A percentile compares a stretch with the other conserved stretches of the same genome.
Evolutionary conservation across 2,329 filamentous ascomycete species (phyloP).

Genomic region (Stagonosporopsis cucurbitacearum): DNA sequence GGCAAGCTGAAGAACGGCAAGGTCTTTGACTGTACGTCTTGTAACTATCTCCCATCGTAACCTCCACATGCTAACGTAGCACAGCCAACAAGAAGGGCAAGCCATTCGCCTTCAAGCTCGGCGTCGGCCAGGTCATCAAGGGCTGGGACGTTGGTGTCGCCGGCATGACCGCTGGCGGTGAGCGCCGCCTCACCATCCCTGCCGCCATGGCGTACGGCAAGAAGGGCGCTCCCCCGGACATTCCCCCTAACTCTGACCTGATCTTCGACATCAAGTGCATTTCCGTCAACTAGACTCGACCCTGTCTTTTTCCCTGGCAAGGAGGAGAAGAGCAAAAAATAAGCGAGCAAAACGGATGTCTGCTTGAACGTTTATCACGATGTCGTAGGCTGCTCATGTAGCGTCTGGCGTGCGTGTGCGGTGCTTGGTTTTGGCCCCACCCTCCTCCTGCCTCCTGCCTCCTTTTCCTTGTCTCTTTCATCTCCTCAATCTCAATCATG

Average conservation of each 20-base stretch:
- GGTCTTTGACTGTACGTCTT: conserved; percentile 83
- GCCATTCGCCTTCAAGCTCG: conserved; percentile 95
- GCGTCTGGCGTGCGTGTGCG: too few relatives aligned
- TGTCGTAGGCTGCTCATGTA: too few relatives aligned
- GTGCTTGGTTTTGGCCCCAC: conserved; percentile 20
- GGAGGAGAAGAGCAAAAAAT: too few relatives aligned
- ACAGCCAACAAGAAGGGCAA: conserved; percentile 98
- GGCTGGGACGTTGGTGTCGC: conserved; percentile 95
- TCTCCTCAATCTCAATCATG: conserved; percentile 1
- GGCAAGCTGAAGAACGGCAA: conserved; percentile 93
- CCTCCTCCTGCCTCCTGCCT: too few relatives aligned
- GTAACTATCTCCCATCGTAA: not conserved
- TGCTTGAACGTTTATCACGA: too few relatives aligned
- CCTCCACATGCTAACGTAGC: too few relatives aligned
- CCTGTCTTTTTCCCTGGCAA: too few relatives aligned
- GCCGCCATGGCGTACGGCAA: conserved; percentile 88
- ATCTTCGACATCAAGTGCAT: conserved; percentile 77
- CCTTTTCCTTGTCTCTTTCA: too few relatives aligned
- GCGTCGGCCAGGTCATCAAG: conserved; percentile 95
- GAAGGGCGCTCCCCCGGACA: conserved; percentile 75
- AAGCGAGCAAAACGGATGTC: too few relatives aligned
- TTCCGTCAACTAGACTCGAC: conserved; percentile 51
- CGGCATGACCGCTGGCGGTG: conserved; percentile 92
- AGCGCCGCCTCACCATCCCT: conserved; percentile 91
- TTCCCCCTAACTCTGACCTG: conserved; percentile 89